These are phyloP conservation scores for Colletotrichum phormii DNA, from an alignment of 2,329 filamentous ascomycete species.

Conservation along the genomic window DNA sequence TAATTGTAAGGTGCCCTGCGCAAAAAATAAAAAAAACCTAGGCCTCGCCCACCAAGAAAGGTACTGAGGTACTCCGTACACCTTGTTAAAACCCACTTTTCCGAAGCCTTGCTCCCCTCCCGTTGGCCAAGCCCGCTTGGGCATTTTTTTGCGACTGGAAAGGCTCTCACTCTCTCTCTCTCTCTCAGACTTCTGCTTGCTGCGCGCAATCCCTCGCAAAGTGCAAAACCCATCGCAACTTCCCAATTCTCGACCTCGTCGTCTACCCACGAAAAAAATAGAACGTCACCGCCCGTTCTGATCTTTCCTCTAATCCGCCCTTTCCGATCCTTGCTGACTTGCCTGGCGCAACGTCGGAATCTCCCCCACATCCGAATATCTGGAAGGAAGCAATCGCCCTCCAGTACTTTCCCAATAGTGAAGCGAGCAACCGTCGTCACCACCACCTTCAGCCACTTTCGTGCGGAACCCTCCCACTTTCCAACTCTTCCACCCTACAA, in stretches of 20 bases:
- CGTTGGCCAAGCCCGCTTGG: constrained; percentile 36
- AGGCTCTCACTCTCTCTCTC: constrained; percentile 1
- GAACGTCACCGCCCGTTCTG: constrained; percentile 23
- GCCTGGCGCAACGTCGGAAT: constrained; percentile 53
- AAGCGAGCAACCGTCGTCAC: constrained; percentile 35
- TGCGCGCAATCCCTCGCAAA: constrained; percentile 33
- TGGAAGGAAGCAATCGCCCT: constrained; percentile 45
- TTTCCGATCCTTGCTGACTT: constrained; percentile 42
- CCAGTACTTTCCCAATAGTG: constrained; percentile 39
- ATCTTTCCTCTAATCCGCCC: constrained; percentile 12
- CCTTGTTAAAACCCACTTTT: constrained; percentile 12
- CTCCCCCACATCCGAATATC: constrained; percentile 24
- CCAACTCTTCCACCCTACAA: constrained; percentile 22
- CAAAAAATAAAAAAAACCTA: constrained; percentile 11
- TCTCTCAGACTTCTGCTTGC: constrained; percentile 1
- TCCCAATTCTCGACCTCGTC: constrained; percentile 16
- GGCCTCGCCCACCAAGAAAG: constrained; percentile 1
- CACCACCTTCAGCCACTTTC: constrained; percentile 12
- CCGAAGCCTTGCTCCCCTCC: neutral
- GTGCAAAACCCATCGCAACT: constrained; percentile 36
- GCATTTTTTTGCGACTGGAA: constrained; percentile 40
- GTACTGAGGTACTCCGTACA: constrained; percentile 2
- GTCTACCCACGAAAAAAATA: constrained; percentile 9
- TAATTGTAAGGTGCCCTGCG: neutral
- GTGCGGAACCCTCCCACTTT: constrained; percentile 36